Conservation (phyloP, 2,329 filamentous ascomycete species). For the Penicillium sp. region DNA sequence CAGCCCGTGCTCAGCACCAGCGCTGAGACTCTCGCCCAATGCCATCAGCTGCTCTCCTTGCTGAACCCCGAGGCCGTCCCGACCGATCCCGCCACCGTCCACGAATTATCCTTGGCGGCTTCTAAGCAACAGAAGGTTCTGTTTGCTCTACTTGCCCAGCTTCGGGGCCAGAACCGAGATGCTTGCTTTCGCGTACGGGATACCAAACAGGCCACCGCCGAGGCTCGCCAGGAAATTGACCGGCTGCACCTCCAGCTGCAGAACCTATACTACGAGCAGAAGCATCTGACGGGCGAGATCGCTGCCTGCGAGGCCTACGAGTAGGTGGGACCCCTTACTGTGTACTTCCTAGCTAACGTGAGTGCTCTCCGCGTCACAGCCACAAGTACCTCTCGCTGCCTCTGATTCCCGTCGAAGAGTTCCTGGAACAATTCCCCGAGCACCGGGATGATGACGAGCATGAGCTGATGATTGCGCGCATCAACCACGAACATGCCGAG, state of each 20-base stretch:
- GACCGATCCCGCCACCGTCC: constrained; percentile 46
- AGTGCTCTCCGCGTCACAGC: constrained; percentile 8
- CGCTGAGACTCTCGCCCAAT: constrained; percentile 70
- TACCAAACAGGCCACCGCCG: constrained; percentile 81
- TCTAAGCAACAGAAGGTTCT: constrained; percentile 78
- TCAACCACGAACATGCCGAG: constrained; percentile 84
- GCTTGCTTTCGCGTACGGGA: constrained; percentile 78
- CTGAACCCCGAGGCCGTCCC: constrained; percentile 49
- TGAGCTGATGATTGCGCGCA: constrained; percentile 81
- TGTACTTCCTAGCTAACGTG: constrained; percentile 8
- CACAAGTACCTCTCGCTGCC: constrained; percentile 87
- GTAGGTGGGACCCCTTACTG: constrained; percentile 45
- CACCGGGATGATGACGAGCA: constrained; percentile 71
- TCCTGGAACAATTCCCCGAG: constrained; percentile 73
- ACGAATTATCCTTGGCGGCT: constrained; percentile 57
- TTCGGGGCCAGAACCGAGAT: constrained; percentile 78
- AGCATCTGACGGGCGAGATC: constrained; percentile 87
- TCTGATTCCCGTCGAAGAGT: constrained; percentile 78
- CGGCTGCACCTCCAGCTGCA: constrained; percentile 87
- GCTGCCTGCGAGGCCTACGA: constrained; percentile 86
- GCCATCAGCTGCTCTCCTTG: constrained; percentile 58
- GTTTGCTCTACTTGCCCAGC: constrained; percentile 72
- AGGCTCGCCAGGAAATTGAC: constrained; percentile 87
- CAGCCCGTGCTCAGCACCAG: constrained; percentile 69
- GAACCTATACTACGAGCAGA: constrained; percentile 94